Evolutionary conservation across 129 eudicot genomes (phyloP).

Genomic region (Solidago caesia): DNA sequence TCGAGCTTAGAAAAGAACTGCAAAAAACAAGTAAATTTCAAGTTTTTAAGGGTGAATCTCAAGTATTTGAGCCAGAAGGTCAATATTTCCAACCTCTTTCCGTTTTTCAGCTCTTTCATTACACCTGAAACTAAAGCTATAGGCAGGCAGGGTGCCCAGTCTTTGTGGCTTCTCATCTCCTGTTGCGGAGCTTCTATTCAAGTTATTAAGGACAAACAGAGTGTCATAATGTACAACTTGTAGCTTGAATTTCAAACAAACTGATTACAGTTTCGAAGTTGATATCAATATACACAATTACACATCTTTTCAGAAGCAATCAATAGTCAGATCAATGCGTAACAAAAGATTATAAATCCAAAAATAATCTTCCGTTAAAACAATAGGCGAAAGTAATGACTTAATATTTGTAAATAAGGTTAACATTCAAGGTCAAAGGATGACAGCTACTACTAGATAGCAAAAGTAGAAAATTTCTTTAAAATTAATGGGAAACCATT

Average conservation of each 20-base stretch:
- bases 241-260: slow-evolving; percentile 10
- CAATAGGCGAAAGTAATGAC: background rate
- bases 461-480: background rate
- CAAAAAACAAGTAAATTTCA: slow-evolving; percentile 11
- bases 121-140: slow-evolving; percentile 76
- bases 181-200: slow-evolving; percentile 37
- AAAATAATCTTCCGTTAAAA: background rate
- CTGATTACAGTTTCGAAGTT: background rate
- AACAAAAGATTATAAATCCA: background rate
- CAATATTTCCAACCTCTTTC: slow-evolving; percentile 58
- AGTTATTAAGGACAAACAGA: slow-evolving; percentile 46
- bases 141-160: slow-evolving; percentile 66
- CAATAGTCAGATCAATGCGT: background rate
- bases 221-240: slow-evolving; percentile 1
- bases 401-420: background rate
- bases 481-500: background rate
- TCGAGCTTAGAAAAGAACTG: slow-evolving; percentile 94
- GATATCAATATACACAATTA: background rate
- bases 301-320: background rate
- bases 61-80: slow-evolving; percentile 2
- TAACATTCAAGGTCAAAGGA: slow-evolving; percentile 1
- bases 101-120: slow-evolving; percentile 91
- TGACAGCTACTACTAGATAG: background rate
- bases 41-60: background rate
- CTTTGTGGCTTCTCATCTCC: slow-evolving; percentile 56